Evolutionary conservation across 2,329 filamentous ascomycete genomes (phyloP).

Genomic region (Microsporum canis): DNA sequence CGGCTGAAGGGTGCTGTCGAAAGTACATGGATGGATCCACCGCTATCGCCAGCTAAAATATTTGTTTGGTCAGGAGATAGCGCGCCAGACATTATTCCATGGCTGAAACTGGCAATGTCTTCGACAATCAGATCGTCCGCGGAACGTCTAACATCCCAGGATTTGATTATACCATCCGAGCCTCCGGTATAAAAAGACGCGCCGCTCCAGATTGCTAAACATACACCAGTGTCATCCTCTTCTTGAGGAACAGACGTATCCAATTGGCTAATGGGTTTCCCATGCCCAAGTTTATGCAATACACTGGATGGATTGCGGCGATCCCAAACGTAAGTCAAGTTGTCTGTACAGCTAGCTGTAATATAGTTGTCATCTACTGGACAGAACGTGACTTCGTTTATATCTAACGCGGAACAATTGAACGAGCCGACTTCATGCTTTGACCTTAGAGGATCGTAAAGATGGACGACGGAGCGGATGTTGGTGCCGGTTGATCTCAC

Average conservation of each 20-base stretch:
- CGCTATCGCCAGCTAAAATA: conserved; percentile 47
- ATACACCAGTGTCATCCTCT: conserved; percentile 46
- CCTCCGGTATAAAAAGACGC: conserved; percentile 47
- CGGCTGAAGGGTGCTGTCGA: conserved; percentile 23
- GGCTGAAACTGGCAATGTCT: conserved; percentile 39
- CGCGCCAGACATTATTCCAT: conserved; percentile 47
- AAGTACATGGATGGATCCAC: conserved; percentile 44
- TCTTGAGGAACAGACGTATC: conserved; percentile 33
- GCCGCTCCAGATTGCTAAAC: conserved; percentile 47
- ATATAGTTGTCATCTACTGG: conserved; percentile 38
- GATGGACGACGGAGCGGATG: conserved; percentile 41
- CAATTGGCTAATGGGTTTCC: conserved; percentile 39
- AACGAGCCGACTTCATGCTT: conserved; percentile 35
- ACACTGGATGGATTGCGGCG: conserved; percentile 35
- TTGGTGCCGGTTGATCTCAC: conserved; percentile 22
- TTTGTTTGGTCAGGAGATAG: conserved; percentile 46
- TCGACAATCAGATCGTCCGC: conserved; percentile 41
- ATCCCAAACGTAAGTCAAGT: conserved; percentile 52
- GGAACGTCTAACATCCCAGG: conserved; percentile 47
- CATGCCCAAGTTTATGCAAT: conserved; percentile 43
- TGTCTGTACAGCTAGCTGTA: conserved; percentile 50
- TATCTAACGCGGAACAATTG: conserved; percentile 49
- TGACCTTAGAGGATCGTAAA: conserved; percentile 38
- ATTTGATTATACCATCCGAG: conserved; percentile 50
- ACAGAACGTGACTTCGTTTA: conserved; percentile 49